phyloP scores from a whole-genome alignment of 2,329 filamentous ascomycete genomes.

The Pseudopyricularia cyperi region DNA sequence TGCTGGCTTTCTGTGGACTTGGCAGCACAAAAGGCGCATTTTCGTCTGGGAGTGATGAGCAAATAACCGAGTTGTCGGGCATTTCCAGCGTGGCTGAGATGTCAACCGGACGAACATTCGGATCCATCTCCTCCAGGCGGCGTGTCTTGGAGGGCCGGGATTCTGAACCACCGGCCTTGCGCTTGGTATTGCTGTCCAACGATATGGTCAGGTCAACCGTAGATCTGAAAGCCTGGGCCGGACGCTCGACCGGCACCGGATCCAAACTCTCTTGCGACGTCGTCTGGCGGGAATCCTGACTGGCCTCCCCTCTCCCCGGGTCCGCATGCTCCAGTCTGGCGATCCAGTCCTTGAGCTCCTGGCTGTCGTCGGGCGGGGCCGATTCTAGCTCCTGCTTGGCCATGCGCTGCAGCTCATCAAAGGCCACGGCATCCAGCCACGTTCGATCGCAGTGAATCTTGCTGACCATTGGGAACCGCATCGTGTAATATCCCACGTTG shows the following conservation, averaged over 20 bases:
- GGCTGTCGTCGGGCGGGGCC: slow-evolving; percentile 37
- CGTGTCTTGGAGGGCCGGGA: background rate
- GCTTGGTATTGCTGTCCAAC: background rate
- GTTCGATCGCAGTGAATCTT: slow-evolving; percentile 69
- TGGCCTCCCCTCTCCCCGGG: slow-evolving; percentile 23
- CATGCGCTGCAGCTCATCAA: slow-evolving; percentile 52
- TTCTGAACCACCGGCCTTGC: background rate
- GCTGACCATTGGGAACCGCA: slow-evolving; percentile 62
- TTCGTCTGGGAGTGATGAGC: background rate
- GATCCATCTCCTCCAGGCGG: background rate
- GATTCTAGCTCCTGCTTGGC: slow-evolving; percentile 42
- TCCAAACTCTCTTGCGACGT: slow-evolving; percentile 1
- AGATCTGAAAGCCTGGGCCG: background rate
- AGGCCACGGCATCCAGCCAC: slow-evolving; percentile 54
- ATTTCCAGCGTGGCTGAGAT: background rate
- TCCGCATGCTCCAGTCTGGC: slow-evolving; percentile 44
- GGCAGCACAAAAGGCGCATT: background rate
- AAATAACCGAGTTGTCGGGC: background rate
- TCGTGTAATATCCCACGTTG: slow-evolving; percentile 57
- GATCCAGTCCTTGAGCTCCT: slow-evolving; percentile 50
- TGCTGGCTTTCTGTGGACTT: background rate
- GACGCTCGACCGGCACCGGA: background rate
- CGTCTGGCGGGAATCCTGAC: slow-evolving; percentile 24
- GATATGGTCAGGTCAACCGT: background rate
- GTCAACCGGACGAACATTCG: background rate